phyloP scores from a whole-genome alignment of 306 rosid species.

The Datisca glomerata region DNA sequence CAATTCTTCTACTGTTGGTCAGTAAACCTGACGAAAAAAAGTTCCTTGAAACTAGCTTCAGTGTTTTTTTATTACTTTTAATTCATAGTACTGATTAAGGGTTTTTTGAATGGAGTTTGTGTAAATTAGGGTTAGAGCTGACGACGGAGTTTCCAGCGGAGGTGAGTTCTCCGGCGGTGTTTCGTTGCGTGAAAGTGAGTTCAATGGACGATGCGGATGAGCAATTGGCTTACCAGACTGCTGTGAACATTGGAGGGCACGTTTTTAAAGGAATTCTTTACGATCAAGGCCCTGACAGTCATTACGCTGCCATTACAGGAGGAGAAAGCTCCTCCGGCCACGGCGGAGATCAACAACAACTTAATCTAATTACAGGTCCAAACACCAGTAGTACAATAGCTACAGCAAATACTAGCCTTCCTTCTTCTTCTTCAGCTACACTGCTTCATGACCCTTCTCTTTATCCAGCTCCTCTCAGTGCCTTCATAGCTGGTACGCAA shows the following conservation, averaged over 20 bases:
- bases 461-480: slow-evolving; percentile 9
- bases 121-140: slow-evolving; percentile 52
- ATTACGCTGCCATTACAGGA: slow-evolving; percentile 10
- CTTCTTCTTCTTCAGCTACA: slow-evolving; percentile 1
- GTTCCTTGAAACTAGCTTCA: too few relatives aligned
- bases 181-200: slow-evolving; percentile 57
- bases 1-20: slow-evolving; percentile 16
- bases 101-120: not conserved
- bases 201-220: slow-evolving; percentile 47
- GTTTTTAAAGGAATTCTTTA: slow-evolving; percentile 69
- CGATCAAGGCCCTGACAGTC: slow-evolving; percentile 40
- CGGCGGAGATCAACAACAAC: slow-evolving; percentile 20
- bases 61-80: not conserved
- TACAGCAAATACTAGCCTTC: not conserved
- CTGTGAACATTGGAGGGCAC: slow-evolving; percentile 56
- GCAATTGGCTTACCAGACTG: slow-evolving; percentile 59
- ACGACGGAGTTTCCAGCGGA: slow-evolving; percentile 49
- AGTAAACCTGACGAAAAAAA: slow-evolving; percentile 29
- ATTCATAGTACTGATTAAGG: not conserved
- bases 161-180: slow-evolving; percentile 44
- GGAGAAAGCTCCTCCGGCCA: slow-evolving; percentile 31
- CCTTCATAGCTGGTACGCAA: slow-evolving; percentile 11
- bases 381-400: slow-evolving; percentile 1
- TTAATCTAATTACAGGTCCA: slow-evolving; percentile 25
- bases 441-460: slow-evolving; percentile 12